Evolutionary conservation across 805 yeast genomes (phyloP).

Genomic region (Scheffersomyces ergatensis): DNA sequence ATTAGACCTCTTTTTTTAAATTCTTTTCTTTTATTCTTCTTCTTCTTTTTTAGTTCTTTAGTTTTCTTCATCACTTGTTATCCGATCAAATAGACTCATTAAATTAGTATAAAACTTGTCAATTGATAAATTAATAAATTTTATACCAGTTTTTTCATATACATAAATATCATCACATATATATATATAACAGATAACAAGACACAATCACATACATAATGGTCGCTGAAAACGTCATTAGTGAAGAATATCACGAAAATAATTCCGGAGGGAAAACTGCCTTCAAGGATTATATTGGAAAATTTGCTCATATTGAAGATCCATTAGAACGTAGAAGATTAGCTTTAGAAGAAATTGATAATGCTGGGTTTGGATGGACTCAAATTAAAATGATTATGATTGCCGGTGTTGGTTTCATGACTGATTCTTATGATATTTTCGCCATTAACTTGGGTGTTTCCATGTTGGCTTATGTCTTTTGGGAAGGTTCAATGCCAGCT

Average conservation of each 20-base stretch:
- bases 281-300: conserved; percentile 77
- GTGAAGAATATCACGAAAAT: not conserved
- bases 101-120: too few relatives aligned
- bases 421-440: conserved; percentile 90
- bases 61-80: not conserved
- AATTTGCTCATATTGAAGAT: conserved; percentile 78
- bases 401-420: conserved; percentile 91
- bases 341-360: conserved; percentile 81
- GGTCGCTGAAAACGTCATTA: not conserved
- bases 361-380: conserved; percentile 77
- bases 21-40: too few relatives aligned
- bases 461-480: conserved; percentile 76
- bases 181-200: too few relatives aligned
- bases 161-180: too few relatives aligned
- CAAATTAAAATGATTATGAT: conserved; percentile 78
- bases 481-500: conserved; percentile 62
- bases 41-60: not conserved
- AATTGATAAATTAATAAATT: too few relatives aligned
- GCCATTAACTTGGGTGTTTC: conserved; percentile 81
- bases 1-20: not conserved
- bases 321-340: conserved; percentile 85
- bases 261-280: conserved; percentile 76
- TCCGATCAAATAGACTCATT: too few relatives aligned
- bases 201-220: too few relatives aligned
- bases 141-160: too few relatives aligned